Percentiles rank a stretch among this genome's conserved stretches.
Evolutionary conservation across 1,284 basidiomycete species (phyloP).

Genomic region (Polyporus tsugae): DNA sequence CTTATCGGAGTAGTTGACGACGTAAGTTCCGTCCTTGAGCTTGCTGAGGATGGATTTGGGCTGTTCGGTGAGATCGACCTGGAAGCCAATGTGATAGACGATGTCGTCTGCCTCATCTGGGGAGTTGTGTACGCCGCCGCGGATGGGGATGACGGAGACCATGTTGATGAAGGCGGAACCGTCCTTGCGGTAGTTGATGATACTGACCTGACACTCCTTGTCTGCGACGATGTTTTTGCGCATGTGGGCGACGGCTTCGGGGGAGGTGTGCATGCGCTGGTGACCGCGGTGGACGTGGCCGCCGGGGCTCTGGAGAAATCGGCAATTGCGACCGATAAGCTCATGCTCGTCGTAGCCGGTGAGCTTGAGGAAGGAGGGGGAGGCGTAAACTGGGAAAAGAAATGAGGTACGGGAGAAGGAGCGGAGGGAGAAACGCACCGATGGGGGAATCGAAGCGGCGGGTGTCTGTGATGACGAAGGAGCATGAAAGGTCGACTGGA

Average conservation of each 20-base stretch:
- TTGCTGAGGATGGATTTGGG: constrained; percentile 85
- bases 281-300: constrained; percentile 73
- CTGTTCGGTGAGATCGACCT: constrained; percentile 89
- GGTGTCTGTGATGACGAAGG: constrained; percentile 89
- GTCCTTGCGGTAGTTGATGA: constrained; percentile 91
- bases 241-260: constrained; percentile 75
- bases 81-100: constrained; percentile 92
- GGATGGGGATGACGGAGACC: constrained; percentile 85
- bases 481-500: constrained; percentile 91
- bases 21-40: constrained; percentile 78
- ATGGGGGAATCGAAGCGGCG: constrained; percentile 85
- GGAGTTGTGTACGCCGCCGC: constrained; percentile 63
- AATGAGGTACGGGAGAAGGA: constrained; percentile 2
- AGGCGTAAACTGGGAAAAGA: constrained; percentile 72
- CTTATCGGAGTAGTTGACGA: constrained; percentile 57
- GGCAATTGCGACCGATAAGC: constrained; percentile 90
- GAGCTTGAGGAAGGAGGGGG: constrained; percentile 79
- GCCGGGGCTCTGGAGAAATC: constrained; percentile 84
- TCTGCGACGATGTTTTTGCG: constrained; percentile 71
- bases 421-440: constrained; percentile 24
- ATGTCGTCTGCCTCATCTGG: constrained; percentile 64
- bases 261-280: constrained; percentile 71
- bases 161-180: constrained; percentile 90
- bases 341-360: constrained; percentile 87
- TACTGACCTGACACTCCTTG: constrained; percentile 88